phyloP scores from a whole-genome alignment of 495 filamentous ascomycete genomes.

The Xylaria intraflava region DNA sequence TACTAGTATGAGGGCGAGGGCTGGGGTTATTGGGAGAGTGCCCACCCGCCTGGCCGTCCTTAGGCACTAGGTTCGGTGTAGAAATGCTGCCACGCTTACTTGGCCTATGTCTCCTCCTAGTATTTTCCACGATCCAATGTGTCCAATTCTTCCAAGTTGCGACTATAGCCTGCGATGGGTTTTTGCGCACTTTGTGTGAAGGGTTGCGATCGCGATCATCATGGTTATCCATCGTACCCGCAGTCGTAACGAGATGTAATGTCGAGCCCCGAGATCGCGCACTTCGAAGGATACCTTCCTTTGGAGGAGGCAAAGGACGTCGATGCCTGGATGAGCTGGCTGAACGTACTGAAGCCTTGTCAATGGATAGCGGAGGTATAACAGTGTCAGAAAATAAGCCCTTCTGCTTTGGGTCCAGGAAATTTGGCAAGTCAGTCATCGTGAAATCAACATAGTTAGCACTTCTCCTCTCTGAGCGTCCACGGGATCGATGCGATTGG shows the following conservation, averaged over 20 bases:
- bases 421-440: constrained; percentile 60
- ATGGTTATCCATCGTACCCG: constrained; percentile 32
- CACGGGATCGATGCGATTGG: constrained; percentile 53
- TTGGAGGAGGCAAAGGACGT: constrained; percentile 76
- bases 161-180: constrained; percentile 43
- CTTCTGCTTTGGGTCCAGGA: constrained; percentile 55
- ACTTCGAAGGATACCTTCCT: constrained; percentile 58
- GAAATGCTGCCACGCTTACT: constrained; percentile 48
- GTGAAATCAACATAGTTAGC: constrained; percentile 43
- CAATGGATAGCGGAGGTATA: constrained; percentile 59
- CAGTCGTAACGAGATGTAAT: constrained; percentile 68
- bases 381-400: constrained; percentile 33
- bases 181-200: constrained; percentile 38
- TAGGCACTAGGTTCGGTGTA: constrained; percentile 44
- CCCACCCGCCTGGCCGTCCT: constrained; percentile 31
- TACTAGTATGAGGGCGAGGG: constrained; percentile 49
- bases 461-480: constrained; percentile 46
- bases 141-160: constrained; percentile 71
- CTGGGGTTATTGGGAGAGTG: constrained; percentile 41
- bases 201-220: constrained; percentile 20
- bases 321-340: constrained; percentile 59
- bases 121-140: constrained; percentile 47
- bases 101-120: constrained; percentile 35
- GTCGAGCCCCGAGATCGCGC: constrained; percentile 68
- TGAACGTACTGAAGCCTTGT: constrained; percentile 71